A percentile compares a stretch with the other conserved stretches of the same genome.
These are phyloP conservation scores for Remersonia thermophila DNA, from an alignment of 2,329 filamentous ascomycete genomes.

Conservation along the genomic window DNA sequence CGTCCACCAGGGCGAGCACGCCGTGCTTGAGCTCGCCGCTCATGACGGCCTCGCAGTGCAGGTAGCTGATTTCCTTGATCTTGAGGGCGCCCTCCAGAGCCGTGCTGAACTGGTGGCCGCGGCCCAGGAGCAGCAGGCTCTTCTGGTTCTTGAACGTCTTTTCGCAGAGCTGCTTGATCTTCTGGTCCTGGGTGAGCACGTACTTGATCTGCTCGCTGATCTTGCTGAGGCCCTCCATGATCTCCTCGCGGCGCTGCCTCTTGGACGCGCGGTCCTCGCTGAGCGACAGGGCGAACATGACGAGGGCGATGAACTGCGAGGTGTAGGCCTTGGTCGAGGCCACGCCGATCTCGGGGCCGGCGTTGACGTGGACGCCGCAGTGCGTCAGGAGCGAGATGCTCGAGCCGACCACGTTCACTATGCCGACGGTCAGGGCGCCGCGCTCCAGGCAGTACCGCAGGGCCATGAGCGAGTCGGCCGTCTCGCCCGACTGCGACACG, in stretches of 20 bases:
- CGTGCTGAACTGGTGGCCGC: slow-evolving; percentile 93
- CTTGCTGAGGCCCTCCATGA: slow-evolving; percentile 83
- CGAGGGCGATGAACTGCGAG: slow-evolving; percentile 98
- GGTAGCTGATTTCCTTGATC: slow-evolving; percentile 99
- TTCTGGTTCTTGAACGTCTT: slow-evolving; percentile 96
- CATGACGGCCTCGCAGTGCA: slow-evolving; percentile 99
- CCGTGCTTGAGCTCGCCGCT: slow-evolving; percentile 98
- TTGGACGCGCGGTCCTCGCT: slow-evolving; percentile 96
- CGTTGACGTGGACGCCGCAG: slow-evolving; percentile 99
- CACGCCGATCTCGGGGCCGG: slow-evolving; percentile 95
- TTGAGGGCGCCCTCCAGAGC: slow-evolving; percentile 95
- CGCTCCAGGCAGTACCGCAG: slow-evolving; percentile 97
- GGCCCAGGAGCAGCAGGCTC: slow-evolving; percentile 81
- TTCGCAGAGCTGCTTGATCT: slow-evolving; percentile 88
- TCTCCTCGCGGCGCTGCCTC: slow-evolving; percentile 80
- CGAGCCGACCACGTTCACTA: slow-evolving; percentile 96
- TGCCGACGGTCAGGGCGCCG: slow-evolving; percentile 90
- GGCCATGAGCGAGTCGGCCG: slow-evolving; percentile 92
- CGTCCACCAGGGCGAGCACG: slow-evolving; percentile 91
- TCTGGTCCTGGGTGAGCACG: slow-evolving; percentile 79
- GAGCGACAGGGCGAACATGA: slow-evolving; percentile 96
- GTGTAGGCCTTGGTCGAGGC: slow-evolving; percentile 99
- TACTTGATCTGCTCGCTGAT: slow-evolving; percentile 86
- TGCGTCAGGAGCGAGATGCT: slow-evolving; percentile 98
- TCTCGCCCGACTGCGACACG: slow-evolving; percentile 97